Base-by-base conservation (phyloP, 2,329 filamentous ascomycete species). In the Colletotrichum salicis region DNA sequence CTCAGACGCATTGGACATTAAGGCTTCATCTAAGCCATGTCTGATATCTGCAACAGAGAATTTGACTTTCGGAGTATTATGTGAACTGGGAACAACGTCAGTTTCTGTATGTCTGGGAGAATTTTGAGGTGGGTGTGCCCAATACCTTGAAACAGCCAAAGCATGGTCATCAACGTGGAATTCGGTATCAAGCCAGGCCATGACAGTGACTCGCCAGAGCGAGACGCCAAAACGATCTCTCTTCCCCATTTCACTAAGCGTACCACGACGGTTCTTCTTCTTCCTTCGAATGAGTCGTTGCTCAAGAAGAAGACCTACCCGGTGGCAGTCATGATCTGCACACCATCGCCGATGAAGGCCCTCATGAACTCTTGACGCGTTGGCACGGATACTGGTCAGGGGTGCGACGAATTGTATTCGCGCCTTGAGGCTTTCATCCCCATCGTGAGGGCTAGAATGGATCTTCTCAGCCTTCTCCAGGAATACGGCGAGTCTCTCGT, bases 151-250 rank as follows among this genome's bases (percentile, higher is more conserved):
- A 8, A 33, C 10, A 33, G 31, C 31, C 10, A 33, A 5, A 33
- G 31, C 3, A 33, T 64, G 37, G 7, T 60, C 64, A 4, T 60
- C 41, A 5, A 67, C 31, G 5, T 29, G 45, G 13, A 67, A 54
- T 15, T 67, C 64, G 4, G 64, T 41, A 27, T 67, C 57, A 3
- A 67, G 35, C 64, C 64, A 62, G 5, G 29, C n/a, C 57, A 61
- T 55, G 8, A 22, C 45, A 6, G 56, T 19, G 6, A 19, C 57
- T 24, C 64, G 31, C 45, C 48, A 61, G 0, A 67, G 56, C 3
- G 56, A 67, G 1, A 67, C 48, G 3, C 64, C 31, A 11, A 67
- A 67, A 3, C 24, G 48, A 5, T 64, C 12, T 4, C 3, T 15
- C 27, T 55, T 61, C 4, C 56, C 64, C 1, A 10, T 35, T 1